Base-by-base conservation (phyloP, 768 basidiomycete species). In the Boletus edulis region DNA sequence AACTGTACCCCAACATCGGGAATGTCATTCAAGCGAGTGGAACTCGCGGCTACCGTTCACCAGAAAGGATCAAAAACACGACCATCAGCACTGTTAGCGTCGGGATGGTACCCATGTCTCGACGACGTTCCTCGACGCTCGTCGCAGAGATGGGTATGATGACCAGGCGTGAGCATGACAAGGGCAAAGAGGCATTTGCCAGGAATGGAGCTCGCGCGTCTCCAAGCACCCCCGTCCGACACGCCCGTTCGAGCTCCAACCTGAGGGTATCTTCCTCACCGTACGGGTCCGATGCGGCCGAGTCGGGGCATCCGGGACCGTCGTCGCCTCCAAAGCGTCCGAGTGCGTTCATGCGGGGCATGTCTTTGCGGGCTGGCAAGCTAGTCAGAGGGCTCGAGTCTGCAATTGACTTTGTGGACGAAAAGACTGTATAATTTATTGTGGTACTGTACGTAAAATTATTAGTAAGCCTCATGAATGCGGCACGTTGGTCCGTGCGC, bases 401-500 rank as follows among this genome's bases (percentile, higher is more conserved):
- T 5, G 74, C 75, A 0, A 67, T 76, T 37, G 75, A 76, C 54
- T 76, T 76, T 55, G 75, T 76, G 20, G 75, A 76, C 57, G 67
- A 63, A 11, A 60, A 61, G 51, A 40, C 38, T 11, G 14, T 13
- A n/a, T 59, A 27, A 59, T 0, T 18, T 37, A 45, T 47, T 31
- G 1, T 1, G 18, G 31, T 43, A 10, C 10, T 34, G 17, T n/a
- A 2, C 40, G 38, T 47, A 48, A 20, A 20, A 32, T 1, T 29
- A 42, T 14, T 42, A 42, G 18, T 44, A 44, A 27, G 34, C 24
- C 24, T 22, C 52, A 53, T 51, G 50, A 50, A 27, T 15, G 1
- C 2, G 9, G 27, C 10, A 14, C 20, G 20, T 3, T 58, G 58
- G 58, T 59, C 58, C 56, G 58, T 59, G 58, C 58, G 51, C 51